phyloP scores from a whole-genome alignment of 208 protist genomes.

The Wallacemonas rigidus region DNA sequence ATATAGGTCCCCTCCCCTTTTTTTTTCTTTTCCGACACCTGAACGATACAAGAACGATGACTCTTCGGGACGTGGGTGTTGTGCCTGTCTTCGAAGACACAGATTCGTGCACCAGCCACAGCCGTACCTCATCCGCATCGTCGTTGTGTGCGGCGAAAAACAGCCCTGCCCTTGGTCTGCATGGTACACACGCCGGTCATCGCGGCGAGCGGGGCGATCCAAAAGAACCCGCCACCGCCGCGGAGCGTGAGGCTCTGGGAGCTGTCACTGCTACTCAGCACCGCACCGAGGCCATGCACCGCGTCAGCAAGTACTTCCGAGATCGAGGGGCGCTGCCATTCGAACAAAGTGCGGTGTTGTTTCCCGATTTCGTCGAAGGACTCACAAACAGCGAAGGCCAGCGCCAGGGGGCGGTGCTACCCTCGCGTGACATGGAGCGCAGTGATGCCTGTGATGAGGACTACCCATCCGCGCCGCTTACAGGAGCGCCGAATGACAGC shows the following conservation, averaged over 20 bases:
- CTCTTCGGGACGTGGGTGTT: neutral
- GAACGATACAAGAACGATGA: neutral
- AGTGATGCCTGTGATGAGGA: too few relatives aligned
- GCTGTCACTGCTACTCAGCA: neutral
- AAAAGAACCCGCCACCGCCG: neutral
- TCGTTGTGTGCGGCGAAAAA: neutral
- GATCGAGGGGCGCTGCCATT: slow-evolving; percentile 10
- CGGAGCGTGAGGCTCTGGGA: neutral
- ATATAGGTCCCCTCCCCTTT: neutral
- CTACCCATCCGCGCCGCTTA: too few relatives aligned
- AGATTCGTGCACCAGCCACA: neutral
- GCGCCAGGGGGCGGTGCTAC: neutral
- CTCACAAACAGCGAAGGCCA: neutral
- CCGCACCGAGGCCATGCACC: slow-evolving; percentile 14
- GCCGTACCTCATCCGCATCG: slow-evolving; percentile 9
- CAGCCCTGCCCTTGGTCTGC: neutral
- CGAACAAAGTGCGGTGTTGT: slow-evolving; percentile 16
- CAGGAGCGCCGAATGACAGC: too few relatives aligned
- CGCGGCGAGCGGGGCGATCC: neutral
- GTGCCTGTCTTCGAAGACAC: slow-evolving; percentile 19
- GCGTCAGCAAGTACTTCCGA: slow-evolving; percentile 2
- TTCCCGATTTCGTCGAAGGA: neutral
- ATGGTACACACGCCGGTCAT: neutral
- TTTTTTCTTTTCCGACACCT: too few relatives aligned
- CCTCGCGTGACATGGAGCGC: neutral